Conservation (phyloP, 2,329 filamentous ascomycete species). For the Alternaria sp. region DNA sequence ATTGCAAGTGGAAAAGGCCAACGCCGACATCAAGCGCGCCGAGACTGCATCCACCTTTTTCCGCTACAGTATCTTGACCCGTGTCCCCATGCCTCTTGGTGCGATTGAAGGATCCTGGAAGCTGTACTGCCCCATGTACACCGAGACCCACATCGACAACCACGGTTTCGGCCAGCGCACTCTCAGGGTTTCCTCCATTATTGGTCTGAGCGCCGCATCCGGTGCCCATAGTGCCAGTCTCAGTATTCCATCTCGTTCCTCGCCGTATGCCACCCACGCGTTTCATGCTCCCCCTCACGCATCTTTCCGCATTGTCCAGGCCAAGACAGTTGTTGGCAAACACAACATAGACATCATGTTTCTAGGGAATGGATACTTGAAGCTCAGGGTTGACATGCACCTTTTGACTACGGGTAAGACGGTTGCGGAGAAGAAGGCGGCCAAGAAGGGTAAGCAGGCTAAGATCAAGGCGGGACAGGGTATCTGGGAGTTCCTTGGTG, state of each 20-base stretch:
- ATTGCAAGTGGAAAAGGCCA: background rate
- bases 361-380: constrained; percentile 38
- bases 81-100: constrained; percentile 35
- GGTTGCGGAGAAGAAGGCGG: constrained; percentile 11
- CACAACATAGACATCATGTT: constrained; percentile 36
- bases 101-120: constrained; percentile 30
- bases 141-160: constrained; percentile 31
- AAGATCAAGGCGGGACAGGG: constrained; percentile 14
- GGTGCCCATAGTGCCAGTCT: constrained; percentile 38
- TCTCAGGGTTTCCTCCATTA: constrained; percentile 26
- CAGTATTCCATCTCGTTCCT: constrained; percentile 34
- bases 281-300: constrained; percentile 39
- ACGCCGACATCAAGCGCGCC: constrained; percentile 3
- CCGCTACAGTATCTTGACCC: constrained; percentile 18
- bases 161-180: constrained; percentile 36
- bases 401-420: constrained; percentile 35
- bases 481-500: constrained; percentile 29
- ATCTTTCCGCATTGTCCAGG: constrained; percentile 24
- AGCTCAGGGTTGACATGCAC: constrained; percentile 32
- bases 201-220: constrained; percentile 21
- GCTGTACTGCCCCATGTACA: constrained; percentile 38
- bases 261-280: constrained; percentile 21
- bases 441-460: constrained; percentile 22
- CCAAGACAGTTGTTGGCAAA: constrained; percentile 30
- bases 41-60: constrained; percentile 25